A percentile compares a stretch with the other conserved stretches of the same genome.
Evolutionary conservation across 116 monocot genomes (phyloP).

Genomic region (Iris pallida): DNA sequence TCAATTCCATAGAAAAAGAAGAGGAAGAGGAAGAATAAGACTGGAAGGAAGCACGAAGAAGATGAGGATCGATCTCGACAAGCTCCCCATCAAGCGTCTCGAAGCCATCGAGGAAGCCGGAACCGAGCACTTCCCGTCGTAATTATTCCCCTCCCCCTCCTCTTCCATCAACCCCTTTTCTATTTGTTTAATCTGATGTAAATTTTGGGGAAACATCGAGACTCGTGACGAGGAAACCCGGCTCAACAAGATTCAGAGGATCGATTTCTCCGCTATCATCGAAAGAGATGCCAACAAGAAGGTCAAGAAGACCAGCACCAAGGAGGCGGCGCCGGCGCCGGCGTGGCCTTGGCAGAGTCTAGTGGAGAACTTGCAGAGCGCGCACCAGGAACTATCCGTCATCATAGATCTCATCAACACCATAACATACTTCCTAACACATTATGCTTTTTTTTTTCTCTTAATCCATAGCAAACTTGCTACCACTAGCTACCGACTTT

Average conservation of each 20-base stretch:
- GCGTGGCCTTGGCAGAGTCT: slow-evolving; percentile 73
- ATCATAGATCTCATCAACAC: slow-evolving; percentile 67
- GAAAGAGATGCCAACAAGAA: slow-evolving; percentile 65
- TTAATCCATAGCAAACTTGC: too few relatives aligned
- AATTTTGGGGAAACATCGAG: slow-evolving; percentile 33
- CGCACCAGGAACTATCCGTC: slow-evolving; percentile 55
- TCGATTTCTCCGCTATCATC: slow-evolving; percentile 72
- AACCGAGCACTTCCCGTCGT: slow-evolving; percentile 74
- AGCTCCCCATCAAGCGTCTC: slow-evolving; percentile 86
- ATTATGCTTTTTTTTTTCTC: not conserved
- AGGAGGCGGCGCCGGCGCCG: slow-evolving; percentile 22
- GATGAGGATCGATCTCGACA: slow-evolving; percentile 70
- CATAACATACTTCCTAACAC: slow-evolving; percentile 8
- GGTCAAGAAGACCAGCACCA: slow-evolving; percentile 31
- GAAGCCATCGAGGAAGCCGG: slow-evolving; percentile 80
- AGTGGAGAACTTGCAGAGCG: slow-evolving; percentile 59
- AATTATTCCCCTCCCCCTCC: not conserved
- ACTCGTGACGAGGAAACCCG: slow-evolving; percentile 67
- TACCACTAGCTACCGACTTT: too few relatives aligned
- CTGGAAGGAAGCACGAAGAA: not conserved
- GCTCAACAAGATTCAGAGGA: slow-evolving; percentile 58
- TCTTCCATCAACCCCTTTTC: not conserved
- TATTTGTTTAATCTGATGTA: not conserved
- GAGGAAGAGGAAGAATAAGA: too few relatives aligned
- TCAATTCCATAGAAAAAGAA: too few relatives aligned